A percentile compares a stretch with the other conserved stretches of the same genome.
Evolutionary conservation across 2,329 filamentous ascomycete species (phyloP).

Genomic region (Arthrinium puccinioides): DNA sequence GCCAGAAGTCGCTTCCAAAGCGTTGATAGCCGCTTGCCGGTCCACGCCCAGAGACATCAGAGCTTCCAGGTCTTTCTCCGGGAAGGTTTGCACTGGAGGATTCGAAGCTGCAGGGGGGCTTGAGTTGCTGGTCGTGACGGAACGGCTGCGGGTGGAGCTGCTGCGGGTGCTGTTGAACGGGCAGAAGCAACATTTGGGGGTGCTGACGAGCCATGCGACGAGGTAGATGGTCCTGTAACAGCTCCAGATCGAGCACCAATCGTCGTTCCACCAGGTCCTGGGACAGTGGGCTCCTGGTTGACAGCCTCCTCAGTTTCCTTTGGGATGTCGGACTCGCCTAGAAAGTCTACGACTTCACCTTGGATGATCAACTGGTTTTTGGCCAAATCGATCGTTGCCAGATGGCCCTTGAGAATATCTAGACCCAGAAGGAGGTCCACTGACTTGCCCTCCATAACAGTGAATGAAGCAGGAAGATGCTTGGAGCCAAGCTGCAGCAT

Average conservation of each 20-base stretch:
- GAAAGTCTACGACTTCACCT: slow-evolving; percentile 78
- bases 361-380: slow-evolving; percentile 84
- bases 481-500: slow-evolving; percentile 88
- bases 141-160: slow-evolving; percentile 10
- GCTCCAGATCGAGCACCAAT: slow-evolving; percentile 81
- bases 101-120: slow-evolving; percentile 17
- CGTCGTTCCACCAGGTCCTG: slow-evolving; percentile 80
- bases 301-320: slow-evolving; percentile 67
- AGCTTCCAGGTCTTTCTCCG: slow-evolving; percentile 65
- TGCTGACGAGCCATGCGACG: slow-evolving; percentile 13
- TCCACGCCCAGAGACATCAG: slow-evolving; percentile 73
- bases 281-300: slow-evolving; percentile 73
- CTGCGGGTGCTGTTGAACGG: slow-evolving; percentile 9
- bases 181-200: slow-evolving; percentile 17
- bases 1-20: slow-evolving; percentile 74
- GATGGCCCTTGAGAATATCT: slow-evolving; percentile 95
- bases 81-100: slow-evolving; percentile 18
- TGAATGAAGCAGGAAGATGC: slow-evolving; percentile 90
- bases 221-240: slow-evolving; percentile 46
- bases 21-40: slow-evolving; percentile 67
- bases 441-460: slow-evolving; percentile 97
- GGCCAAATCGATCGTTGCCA: slow-evolving; percentile 82
- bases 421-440: slow-evolving; percentile 89
- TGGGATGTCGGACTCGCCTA: slow-evolving; percentile 92
- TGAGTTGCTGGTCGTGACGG: slow-evolving; percentile 16